Percentiles rank a stretch among this genome's conserved stretches.
These are phyloP conservation scores for Ilyonectria sp. DNA, from an alignment of 2,329 filamentous ascomycete species.

Conservation along the genomic window DNA sequence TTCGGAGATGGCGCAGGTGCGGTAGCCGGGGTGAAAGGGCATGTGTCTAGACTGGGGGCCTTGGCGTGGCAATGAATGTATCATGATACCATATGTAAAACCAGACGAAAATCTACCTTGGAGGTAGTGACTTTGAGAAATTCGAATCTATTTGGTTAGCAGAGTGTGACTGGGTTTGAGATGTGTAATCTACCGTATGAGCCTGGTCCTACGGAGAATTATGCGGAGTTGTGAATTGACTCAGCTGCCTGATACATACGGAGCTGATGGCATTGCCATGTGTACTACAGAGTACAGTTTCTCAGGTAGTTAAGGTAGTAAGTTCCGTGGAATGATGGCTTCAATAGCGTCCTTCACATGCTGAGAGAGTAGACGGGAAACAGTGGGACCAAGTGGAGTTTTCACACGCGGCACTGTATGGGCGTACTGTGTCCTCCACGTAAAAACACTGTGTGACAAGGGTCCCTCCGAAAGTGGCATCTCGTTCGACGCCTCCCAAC, in stretches of 20 bases:
- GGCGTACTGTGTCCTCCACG: constrained; percentile 4
- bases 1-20: constrained; percentile 48
- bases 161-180: not conserved
- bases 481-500: constrained; percentile 28
- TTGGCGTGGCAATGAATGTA: constrained; percentile 43
- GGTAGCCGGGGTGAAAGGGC: constrained; percentile 34
- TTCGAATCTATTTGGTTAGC: not conserved
- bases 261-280: not conserved
- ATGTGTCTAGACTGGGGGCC: constrained; percentile 16
- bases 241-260: not conserved
- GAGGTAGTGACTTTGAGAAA: not conserved
- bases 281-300: too few species aligned
- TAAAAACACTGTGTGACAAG: constrained; percentile 8
- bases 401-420: constrained; percentile 1
- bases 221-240: too few species aligned
- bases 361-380: not conserved
- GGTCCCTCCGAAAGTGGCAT: constrained; percentile 27
- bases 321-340: not conserved
- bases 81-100: constrained; percentile 48
- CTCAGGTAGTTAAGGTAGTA: too few species aligned
- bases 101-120: constrained; percentile 18
- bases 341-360: not conserved
- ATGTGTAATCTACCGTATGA: too few species aligned
- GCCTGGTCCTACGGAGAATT: too few species aligned
- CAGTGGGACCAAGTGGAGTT: not conserved